Base-by-base conservation (phyloP, 495 filamentous ascomycete genomes). In the Aspergillus affinis region DNA sequence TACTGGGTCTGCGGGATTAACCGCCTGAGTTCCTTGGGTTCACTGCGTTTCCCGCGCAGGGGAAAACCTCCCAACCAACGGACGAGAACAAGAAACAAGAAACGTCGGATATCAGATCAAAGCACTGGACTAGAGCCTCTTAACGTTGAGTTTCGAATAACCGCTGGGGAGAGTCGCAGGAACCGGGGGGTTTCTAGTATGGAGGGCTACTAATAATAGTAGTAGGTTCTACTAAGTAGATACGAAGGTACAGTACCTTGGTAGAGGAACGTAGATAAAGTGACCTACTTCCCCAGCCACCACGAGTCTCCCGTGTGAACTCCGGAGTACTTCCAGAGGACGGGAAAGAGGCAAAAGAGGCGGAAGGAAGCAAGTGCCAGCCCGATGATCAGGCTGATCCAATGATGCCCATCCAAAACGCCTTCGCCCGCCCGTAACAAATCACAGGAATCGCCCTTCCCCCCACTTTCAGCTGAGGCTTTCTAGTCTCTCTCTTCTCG, bases 401-500 rank as follows among this genome's bases (percentile, higher is more conserved):
- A 59, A 59, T 59, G 50, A 41, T 57, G 54, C 54, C 54, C 47
- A 57, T 57, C 36, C 13, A 13, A 13, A 10, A 41, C 36, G 36
- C 36, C 36, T 15, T 41, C 30, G 30, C 30, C 13, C 36, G 36
- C 36, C 36, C 36, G 10, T 8, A 15, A 41, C 36, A 41, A 41
- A 41, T 41, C 36, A 41, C 36, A 13, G 36, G 10, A 13, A 17
- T 19, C 21, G 12, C 45, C n/a, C 45, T 32, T 32, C 17, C 45
- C 45, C 54, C 59, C 47, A 47, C 44, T 48, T 60, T 56, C 59
- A 61, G 59, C 59, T 61, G 59, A 56, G 48, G 51, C 57, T 30
- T 20, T 48, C 45, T 21, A 15, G n/a, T 60, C 61, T 55, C 53
- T 57, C 29, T 58, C 32, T 17, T 48, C 30, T 55, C 50, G 59